Conservation (phyloP, 768 basidiomycete genomes). For the Mycena venus region DNA sequence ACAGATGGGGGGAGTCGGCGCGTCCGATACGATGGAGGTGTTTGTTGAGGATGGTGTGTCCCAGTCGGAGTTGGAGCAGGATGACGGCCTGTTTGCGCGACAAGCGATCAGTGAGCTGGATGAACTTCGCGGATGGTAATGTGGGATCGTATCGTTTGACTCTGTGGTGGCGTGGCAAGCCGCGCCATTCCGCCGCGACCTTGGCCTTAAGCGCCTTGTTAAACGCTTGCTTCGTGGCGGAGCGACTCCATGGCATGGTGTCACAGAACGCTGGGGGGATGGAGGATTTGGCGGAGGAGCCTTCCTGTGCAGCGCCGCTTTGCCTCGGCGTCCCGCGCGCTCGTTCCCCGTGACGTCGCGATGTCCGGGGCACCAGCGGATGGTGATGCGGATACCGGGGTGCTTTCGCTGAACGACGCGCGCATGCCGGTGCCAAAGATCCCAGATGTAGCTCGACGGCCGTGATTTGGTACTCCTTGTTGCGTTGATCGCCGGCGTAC, state of each 20-base stretch:
- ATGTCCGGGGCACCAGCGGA: slow-evolving; percentile 40
- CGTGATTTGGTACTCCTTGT: background rate
- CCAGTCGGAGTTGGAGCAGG: slow-evolving; percentile 31
- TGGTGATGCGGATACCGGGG: background rate
- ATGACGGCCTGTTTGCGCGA: slow-evolving; percentile 9
- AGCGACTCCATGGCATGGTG: background rate
- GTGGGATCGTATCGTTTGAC: background rate
- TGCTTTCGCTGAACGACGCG: background rate
- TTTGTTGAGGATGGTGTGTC: slow-evolving; percentile 34
- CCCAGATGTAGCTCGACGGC: background rate
- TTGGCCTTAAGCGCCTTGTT: background rate
- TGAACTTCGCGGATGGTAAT: background rate
- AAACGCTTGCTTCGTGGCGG: background rate
- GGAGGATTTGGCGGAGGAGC: background rate
- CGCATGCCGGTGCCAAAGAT: background rate
- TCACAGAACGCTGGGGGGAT: background rate
- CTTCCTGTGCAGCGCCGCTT: slow-evolving; percentile 29
- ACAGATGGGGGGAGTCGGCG: slow-evolving; percentile 23
- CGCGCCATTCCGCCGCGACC: background rate
- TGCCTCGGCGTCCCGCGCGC: slow-evolving; percentile 33
- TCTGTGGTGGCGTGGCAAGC: background rate
- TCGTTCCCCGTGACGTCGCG: slow-evolving; percentile 36
- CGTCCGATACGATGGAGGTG: slow-evolving; percentile 35
- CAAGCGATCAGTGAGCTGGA: background rate
- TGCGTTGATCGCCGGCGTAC: background rate